Evolutionary conservation across 2,329 filamentous ascomycete species (phyloP), one percentile per base, ranked within the genome.

Genomic region (Chaetomium sp.): DNA sequence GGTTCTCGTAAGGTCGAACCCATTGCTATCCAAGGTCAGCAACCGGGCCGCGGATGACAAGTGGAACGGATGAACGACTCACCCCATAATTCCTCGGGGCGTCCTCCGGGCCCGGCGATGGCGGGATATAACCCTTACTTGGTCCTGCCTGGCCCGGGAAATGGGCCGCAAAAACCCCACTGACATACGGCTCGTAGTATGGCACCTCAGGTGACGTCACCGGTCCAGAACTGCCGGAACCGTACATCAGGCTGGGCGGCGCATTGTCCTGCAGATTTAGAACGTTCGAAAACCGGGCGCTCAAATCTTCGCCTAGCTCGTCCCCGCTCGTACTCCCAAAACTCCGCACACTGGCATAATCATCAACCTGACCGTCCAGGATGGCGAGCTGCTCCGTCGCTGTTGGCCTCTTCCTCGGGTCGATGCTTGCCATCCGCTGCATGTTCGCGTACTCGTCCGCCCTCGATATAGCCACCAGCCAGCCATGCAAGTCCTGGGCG

Each of bases 401-500:
- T 4, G 68, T 66, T 1, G 70, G 70, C 21, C 70, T 55, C 25
- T 67, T 66, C 23, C 42, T 58, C 8, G 69, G 64, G 6, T 68
- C 56, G 19, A 65, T 56, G 50, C 62, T 65, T n/a, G 69, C 70
- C 70, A 72, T 72, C 16, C 25, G 50, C 12, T 57, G 61, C 2
- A 69, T 65, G 29, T 27, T 57, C 6, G 62, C 59, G 45, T 71
- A 70, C 29, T 55, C 61, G 8, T 57, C 56, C n/a, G 29, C 29
- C 50, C 72, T 69, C 62, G 67, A 61, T 23, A 69, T 54, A 2
- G 57, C 56, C 47, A 69, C 67, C 7, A 75, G 66, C 57, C 65
- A 70, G 0, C 45, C 9, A 25, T 72, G 70, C 1, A 73, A 63
- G 9, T 71, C 60, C 0, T 59, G 31, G 0, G 57, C 68, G 21